These are phyloP conservation scores for Trametes versicolor DNA, from an alignment of 1,284 basidiomycete genomes.

Conservation along the genomic window DNA sequence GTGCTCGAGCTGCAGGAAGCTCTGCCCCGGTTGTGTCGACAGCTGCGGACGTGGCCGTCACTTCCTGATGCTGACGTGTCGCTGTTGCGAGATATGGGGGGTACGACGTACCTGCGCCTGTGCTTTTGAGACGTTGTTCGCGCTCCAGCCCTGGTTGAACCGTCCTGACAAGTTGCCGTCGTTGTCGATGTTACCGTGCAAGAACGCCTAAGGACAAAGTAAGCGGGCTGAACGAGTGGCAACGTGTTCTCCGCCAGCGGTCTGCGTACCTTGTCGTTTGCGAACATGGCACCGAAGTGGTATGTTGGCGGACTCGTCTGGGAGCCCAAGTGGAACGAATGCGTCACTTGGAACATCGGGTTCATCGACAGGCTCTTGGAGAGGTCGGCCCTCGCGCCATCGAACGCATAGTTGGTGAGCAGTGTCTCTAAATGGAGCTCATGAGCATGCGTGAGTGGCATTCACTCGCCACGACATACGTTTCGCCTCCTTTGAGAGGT, in stretches of 20 bases:
- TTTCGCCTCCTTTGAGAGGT: constrained; percentile 91
- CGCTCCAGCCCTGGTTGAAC: constrained; percentile 90
- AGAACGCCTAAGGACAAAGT: constrained; percentile 69
- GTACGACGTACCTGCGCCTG: constrained; percentile 79
- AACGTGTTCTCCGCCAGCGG: not conserved
- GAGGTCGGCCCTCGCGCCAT: constrained; percentile 96
- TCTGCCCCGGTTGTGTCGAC: constrained; percentile 78
- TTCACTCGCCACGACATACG: constrained; percentile 53
- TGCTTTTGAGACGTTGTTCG: constrained; percentile 84
- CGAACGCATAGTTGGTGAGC: constrained; percentile 95
- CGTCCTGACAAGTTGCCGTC: constrained; percentile 92
- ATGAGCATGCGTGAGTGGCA: constrained; percentile 12
- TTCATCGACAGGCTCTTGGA: constrained; percentile 94
- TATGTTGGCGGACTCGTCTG: constrained; percentile 84
- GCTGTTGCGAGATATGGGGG: not conserved
- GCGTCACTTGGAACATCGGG: constrained; percentile 98
- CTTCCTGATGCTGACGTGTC: constrained; percentile 28
- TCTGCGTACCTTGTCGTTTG: constrained; percentile 77
- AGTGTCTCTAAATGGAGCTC: constrained; percentile 73
- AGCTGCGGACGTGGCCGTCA: constrained; percentile 52
- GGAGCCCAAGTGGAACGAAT: constrained; percentile 91
- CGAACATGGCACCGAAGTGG: constrained; percentile 95
- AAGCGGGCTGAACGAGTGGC: constrained; percentile 6
- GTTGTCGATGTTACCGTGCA: constrained; percentile 96
- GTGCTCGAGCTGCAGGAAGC: constrained; percentile 94